Evolutionary conservation across 1,284 basidiomycete species (phyloP), one percentile per base, ranked within the genome.

Genomic region (Mrakiaceae sp.): DNA sequence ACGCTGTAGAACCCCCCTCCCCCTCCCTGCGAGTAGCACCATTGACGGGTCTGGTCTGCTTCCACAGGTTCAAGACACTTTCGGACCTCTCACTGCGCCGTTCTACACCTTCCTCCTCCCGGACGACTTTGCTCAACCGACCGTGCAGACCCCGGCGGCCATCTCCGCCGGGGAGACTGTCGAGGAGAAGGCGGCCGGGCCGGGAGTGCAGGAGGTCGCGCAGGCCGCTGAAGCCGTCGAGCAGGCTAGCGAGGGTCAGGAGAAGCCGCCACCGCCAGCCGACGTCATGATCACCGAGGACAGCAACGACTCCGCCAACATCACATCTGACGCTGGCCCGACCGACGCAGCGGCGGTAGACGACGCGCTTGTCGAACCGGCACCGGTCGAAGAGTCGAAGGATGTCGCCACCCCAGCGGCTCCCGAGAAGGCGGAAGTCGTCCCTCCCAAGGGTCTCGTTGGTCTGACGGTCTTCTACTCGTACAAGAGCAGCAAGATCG

Each of bases 71-170:
- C 78, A 77, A 49, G 81, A 82, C 67, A 81, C 81, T 0, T 82
- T 82, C 65, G 81, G 81, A 5, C 80, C 81, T 0, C 75, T 82
- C 11, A 76, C 77, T 11, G 74, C 77, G 27, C 81, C 81, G 0
- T 79, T 81, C 72, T 82, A 82, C 70, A 74, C 76, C 12, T 66
- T 78, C 16, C 72, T 77, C 4, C 74, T 76, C 56, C 70, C 74
- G 3, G 66, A 73, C 2, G 67, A 69, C 4, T 66, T 66, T 11
- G 64, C 58, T 27, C 69, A 66, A 39, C 68, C 68, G 4, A 62
- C 65, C 1, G 50, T 40, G 16, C 60, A 27, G 27, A 27, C 27
- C 27, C 27, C 27, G 27, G 27, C 27, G 27, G 27, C 27, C 27
- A 27, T 27, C 27, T 27, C 27, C 27, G 27, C 27, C 27, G 27